These are phyloP conservation scores for Thuidium tamariscinum DNA, from an alignment of 225 moss, liverwort and hornwort species.

Conservation along the genomic window DNA sequence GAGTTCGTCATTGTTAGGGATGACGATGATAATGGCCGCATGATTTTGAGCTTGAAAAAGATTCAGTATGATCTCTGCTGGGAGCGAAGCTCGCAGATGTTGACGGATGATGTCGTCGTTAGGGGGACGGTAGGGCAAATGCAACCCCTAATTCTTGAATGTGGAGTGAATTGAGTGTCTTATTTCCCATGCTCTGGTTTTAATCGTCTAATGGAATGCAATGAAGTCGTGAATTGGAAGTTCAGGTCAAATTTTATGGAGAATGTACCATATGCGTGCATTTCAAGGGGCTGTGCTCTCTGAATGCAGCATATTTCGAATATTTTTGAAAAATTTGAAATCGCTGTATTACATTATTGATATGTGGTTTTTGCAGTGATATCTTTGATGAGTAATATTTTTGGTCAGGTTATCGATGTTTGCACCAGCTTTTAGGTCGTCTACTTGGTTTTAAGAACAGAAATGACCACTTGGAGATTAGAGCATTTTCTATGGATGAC, in stretches of 20 bases:
- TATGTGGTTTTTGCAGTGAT: neutral
- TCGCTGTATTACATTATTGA: neutral
- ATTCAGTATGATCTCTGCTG: conserved; percentile 87
- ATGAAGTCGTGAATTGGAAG: neutral
- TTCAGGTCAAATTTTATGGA: neutral
- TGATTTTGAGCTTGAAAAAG: conserved; percentile 86
- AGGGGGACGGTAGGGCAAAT: conserved; percentile 54
- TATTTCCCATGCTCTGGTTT: neutral
- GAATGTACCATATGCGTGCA: neutral
- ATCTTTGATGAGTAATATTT: neutral
- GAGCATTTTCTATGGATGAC: neutral
- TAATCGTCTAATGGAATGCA: neutral
- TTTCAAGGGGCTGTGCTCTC: neutral
- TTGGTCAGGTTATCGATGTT: neutral
- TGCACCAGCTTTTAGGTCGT: neutral
- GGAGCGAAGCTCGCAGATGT: conserved; percentile 85
- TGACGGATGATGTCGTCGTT: conserved; percentile 79
- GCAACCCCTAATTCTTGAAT: neutral
- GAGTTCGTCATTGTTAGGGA: conserved; percentile 43
- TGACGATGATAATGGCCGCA: conserved; percentile 60
- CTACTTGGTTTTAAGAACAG: neutral
- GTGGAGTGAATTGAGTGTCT: neutral
- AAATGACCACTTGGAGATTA: neutral
- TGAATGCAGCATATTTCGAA: too few species aligned
- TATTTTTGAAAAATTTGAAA: neutral